Evolutionary conservation across 2,329 filamentous ascomycete species (phyloP), one percentile per base, ranked within the genome.

Genomic region (Xylaria sp.): DNA sequence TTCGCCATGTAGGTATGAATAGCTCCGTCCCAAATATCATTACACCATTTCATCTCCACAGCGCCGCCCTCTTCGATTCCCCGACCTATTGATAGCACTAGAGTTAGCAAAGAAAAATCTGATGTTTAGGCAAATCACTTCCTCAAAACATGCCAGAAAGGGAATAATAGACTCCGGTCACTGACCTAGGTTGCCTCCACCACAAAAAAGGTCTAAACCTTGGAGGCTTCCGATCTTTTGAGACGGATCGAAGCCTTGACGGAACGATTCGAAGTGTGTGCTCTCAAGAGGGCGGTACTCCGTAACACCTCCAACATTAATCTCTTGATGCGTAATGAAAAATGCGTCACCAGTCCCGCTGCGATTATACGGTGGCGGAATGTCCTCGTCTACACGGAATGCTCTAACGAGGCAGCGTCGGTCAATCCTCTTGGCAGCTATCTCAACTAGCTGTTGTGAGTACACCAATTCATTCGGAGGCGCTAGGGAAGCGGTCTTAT

Each of bases 1-100:
- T 95, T 95, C 0, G 90, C 90, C 74, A 87, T 85, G 65, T 92
- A 91, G 0, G 89, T 91, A 53, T 92, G 88, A 0, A 93, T 83
- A 0, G 91, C 90, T 4, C 79, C 76, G 0, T 76, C 67, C 58
- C 83, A 84, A 60, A 86, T 85, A 69, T 96, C 92, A 25, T 93
- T 88, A 0, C 86, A 86, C 79, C 85, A 90, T 3, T 80, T 78
- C 73, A 90, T 90, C 25, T 86, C 72, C 0, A 93, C 81, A 0
- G 81, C 86, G 0, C 87, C 86, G 0, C 85, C 86, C 54, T 93
- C 90, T 73, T 93, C 90, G 0, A 96, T 78, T 0, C 91, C 91
- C 29, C 90, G 82, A 4, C 91, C n/a, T n/a, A n/a, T n/a, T n/a
- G n/a, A n/a, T n/a, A n/a, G n/a, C n/a, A n/a, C n/a, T n/a, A n/a